phyloP scores from a whole-genome alignment of 2,329 filamentous ascomycete genomes.

The Stemphylium vesicarium region DNA sequence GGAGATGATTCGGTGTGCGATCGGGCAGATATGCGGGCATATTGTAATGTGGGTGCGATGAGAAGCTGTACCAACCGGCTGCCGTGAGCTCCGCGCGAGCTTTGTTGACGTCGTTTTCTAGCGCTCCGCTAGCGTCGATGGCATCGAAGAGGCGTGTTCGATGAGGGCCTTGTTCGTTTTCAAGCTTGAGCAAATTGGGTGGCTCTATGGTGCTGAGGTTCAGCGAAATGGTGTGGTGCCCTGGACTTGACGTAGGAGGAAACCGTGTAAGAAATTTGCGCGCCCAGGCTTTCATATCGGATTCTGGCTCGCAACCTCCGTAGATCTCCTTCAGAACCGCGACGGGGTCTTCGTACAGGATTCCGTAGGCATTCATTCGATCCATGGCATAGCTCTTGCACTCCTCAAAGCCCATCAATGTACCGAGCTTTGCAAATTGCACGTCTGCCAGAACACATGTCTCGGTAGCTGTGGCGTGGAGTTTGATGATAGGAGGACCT shows the following conservation, averaged over 20 bases:
- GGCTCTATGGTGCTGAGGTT: conserved; percentile 12
- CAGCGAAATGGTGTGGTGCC: neutral
- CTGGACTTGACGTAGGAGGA: conserved; percentile 1
- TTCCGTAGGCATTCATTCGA: conserved; percentile 38
- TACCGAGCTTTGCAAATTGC: conserved; percentile 42
- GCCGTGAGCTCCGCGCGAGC: conserved; percentile 20
- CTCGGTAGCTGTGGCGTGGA: conserved; percentile 1
- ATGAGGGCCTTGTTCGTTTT: conserved; percentile 21
- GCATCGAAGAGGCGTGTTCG: conserved; percentile 23
- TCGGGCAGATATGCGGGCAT: neutral
- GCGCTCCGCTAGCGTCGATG: conserved; percentile 18
- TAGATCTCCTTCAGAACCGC: conserved; percentile 46
- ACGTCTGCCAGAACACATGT: conserved; percentile 32
- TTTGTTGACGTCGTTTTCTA: conserved; percentile 35
- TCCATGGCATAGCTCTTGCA: conserved; percentile 43
- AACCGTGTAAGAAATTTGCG: conserved; percentile 26
- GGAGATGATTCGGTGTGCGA: neutral
- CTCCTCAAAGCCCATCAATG: conserved; percentile 46
- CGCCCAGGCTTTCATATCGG: conserved; percentile 30
- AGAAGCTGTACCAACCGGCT: conserved; percentile 13
- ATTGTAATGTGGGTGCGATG: neutral
- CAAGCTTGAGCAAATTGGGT: conserved; percentile 33
- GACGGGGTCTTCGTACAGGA: conserved; percentile 47
- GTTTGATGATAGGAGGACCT: conserved; percentile 36
- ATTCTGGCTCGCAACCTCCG: conserved; percentile 27